Evolutionary conservation across 805 yeast species (phyloP).

Genomic region (Torulaspora delbrueckii): DNA sequence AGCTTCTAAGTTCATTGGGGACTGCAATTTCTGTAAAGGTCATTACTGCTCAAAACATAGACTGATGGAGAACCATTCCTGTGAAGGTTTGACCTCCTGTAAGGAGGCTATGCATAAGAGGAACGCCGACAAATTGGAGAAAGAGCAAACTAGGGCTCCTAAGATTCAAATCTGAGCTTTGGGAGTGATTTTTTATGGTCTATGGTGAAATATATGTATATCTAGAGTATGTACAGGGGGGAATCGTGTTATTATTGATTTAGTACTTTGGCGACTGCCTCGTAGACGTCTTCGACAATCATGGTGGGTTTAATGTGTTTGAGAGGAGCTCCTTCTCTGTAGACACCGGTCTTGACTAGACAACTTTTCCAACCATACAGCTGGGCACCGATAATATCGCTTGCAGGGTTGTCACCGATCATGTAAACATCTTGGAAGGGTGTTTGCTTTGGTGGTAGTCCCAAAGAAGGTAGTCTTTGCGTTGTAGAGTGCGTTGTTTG

Average conservation of each 20-base stretch:
- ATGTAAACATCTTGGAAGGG: slow-evolving; percentile 70
- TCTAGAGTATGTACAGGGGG: slow-evolving; percentile 3
- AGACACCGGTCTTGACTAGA: slow-evolving; percentile 86
- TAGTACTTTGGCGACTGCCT: slow-evolving; percentile 42
- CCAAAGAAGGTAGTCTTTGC: slow-evolving; percentile 43
- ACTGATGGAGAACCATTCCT: slow-evolving; percentile 75
- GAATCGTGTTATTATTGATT: slow-evolving; percentile 7
- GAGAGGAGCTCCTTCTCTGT: slow-evolving; percentile 48
- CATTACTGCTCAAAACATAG: slow-evolving; percentile 85
- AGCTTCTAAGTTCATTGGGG: slow-evolving; percentile 66
- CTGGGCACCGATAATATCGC: slow-evolving; percentile 88
- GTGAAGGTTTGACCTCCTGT: slow-evolving; percentile 72
- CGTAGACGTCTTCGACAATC: slow-evolving; percentile 47
- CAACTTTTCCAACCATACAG: slow-evolving; percentile 84
- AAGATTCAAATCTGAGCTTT: slow-evolving; percentile 46
- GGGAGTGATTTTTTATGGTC: not conserved
- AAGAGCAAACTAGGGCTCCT: slow-evolving; percentile 68
- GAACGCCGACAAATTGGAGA: slow-evolving; percentile 76
- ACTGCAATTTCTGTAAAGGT: slow-evolving; percentile 78
- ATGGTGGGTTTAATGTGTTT: slow-evolving; percentile 43
- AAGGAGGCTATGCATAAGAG: slow-evolving; percentile 79
- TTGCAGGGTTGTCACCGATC: slow-evolving; percentile 96
- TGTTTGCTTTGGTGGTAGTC: slow-evolving; percentile 36
- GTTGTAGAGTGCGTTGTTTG: slow-evolving; percentile 9
- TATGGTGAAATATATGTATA: not conserved